A percentile compares a stretch with the other conserved stretches of the same genome.
phyloP scores from a whole-genome alignment of 208 protist species.

The Leishmania mexicana region DNA sequence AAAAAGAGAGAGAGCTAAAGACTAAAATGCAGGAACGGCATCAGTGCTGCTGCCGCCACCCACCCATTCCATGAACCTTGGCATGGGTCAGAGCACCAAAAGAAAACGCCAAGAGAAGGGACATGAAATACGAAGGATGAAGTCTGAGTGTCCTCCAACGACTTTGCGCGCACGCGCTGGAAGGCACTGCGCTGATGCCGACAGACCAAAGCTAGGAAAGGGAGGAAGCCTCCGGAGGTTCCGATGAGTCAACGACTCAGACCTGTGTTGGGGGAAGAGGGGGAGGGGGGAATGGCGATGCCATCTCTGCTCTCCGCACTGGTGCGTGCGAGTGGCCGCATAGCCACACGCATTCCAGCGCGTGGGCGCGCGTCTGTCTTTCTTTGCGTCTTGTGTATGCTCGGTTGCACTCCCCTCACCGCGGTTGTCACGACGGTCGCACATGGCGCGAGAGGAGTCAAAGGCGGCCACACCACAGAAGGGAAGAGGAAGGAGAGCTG shows the following conservation, averaged over 20 bases:
- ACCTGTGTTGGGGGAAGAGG: neutral
- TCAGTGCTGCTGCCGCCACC: neutral
- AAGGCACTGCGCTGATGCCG: neutral
- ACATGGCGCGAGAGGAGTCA: neutral
- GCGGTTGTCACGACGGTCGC: neutral
- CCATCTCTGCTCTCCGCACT: neutral
- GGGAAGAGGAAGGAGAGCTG: neutral
- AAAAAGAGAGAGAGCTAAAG: neutral
- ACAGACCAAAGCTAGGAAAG: neutral
- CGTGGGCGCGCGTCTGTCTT: neutral
- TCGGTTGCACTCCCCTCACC: neutral
- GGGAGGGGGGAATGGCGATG: neutral
- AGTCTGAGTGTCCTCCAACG: neutral
- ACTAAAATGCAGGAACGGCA: neutral
- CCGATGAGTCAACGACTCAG: neutral
- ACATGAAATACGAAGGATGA: constrained; percentile 8
- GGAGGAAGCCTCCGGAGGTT: neutral
- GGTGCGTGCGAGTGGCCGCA: neutral
- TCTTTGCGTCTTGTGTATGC: neutral
- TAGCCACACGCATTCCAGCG: neutral
- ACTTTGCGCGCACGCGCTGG: neutral
- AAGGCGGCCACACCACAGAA: neutral
- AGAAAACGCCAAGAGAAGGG: neutral
- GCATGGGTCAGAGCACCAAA: neutral
- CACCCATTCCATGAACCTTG: neutral